phyloP scores from a whole-genome alignment of 83 land plant species.

The Isoetes engelmannii region DNA sequence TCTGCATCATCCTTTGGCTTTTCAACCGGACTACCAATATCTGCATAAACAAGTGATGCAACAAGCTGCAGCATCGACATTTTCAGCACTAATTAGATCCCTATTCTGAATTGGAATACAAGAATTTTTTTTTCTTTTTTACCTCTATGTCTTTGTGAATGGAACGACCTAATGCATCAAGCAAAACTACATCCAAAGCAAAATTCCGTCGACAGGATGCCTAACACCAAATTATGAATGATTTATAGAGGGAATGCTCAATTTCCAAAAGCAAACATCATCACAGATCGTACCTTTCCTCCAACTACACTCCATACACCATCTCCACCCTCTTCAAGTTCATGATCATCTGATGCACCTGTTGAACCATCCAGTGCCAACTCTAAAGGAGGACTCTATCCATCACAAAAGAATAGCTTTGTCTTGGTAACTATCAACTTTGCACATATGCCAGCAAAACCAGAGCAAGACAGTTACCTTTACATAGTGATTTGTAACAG shows the following conservation, averaged over 20 bases:
- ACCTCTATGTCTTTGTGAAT: slow-evolving; percentile 73
- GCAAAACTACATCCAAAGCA: slow-evolving; percentile 67
- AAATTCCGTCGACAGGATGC: slow-evolving; percentile 87
- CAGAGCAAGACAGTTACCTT: slow-evolving; percentile 41
- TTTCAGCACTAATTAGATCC: too few relatives aligned
- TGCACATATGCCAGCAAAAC: neutral
- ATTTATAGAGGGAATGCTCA: neutral
- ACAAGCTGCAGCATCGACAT: slow-evolving; percentile 39
- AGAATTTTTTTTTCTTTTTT: neutral
- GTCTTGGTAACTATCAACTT: neutral
- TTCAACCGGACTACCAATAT: slow-evolving; percentile 62
- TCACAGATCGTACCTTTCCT: slow-evolving; percentile 56
- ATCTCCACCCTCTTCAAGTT: slow-evolving; percentile 75
- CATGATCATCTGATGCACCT: slow-evolving; percentile 55
- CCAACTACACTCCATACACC: slow-evolving; percentile 91
- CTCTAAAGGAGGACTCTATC: slow-evolving; percentile 63
- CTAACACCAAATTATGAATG: slow-evolving; percentile 24
- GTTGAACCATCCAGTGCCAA: slow-evolving; percentile 63
- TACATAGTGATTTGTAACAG: slow-evolving; percentile 51
- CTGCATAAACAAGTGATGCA: slow-evolving; percentile 78
- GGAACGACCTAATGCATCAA: slow-evolving; percentile 61
- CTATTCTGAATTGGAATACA: neutral
- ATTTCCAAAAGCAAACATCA: neutral
- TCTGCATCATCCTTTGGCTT: slow-evolving; percentile 66
- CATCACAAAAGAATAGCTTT: neutral